Percentiles rank a stretch among this genome's conserved stretches.
These are phyloP conservation scores for Colletotrichum chlorophyti DNA, from an alignment of 2,329 filamentous ascomycete species.

Conservation along the genomic window DNA sequence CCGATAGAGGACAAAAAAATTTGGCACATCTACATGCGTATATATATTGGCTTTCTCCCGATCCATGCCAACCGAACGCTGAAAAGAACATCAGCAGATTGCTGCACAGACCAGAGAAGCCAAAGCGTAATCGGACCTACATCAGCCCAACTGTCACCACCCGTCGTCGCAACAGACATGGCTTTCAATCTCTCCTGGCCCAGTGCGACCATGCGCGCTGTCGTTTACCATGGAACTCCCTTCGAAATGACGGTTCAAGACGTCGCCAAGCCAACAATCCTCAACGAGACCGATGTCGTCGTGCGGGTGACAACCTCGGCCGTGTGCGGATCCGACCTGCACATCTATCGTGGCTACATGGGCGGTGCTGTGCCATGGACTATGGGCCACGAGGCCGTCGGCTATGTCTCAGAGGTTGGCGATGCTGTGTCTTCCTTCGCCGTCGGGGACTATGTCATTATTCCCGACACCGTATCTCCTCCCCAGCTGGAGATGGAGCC, in stretches of 20 bases:
- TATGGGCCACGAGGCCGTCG: constrained; percentile 50
- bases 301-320: constrained; percentile 40
- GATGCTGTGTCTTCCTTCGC: constrained; percentile 39
- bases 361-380: constrained; percentile 24
- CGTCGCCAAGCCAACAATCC: constrained; percentile 28
- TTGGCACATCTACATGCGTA: neutral
- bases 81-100: neutral
- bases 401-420: constrained; percentile 43
- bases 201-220: neutral
- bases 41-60: neutral
- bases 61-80: neutral
- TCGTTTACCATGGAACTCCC: constrained; percentile 33
- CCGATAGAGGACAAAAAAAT: neutral
- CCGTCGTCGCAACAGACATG: neutral
- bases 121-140: neutral
- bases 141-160: neutral
- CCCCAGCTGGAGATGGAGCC: neutral
- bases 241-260: constrained; percentile 25
- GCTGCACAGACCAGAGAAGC: neutral
- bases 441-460: constrained; percentile 46
- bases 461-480: constrained; percentile 32
- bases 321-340: constrained; percentile 43
- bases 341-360: constrained; percentile 38
- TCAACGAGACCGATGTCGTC: constrained; percentile 38
- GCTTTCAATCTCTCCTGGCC: neutral